phyloP scores from a whole-genome alignment of 345 rosid species.

The Populus davidiana region DNA sequence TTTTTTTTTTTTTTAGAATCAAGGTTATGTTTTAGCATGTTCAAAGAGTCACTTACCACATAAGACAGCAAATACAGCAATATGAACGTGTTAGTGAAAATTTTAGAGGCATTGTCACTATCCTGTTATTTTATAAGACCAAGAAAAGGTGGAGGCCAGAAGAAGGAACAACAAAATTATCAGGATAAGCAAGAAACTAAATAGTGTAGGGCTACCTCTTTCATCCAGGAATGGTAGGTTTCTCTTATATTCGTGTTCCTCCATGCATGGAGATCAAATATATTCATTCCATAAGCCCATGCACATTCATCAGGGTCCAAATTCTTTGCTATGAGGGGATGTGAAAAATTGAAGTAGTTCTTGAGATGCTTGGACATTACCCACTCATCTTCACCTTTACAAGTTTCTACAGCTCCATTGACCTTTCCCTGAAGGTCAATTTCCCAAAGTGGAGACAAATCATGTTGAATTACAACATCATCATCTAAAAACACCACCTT shows the following conservation, averaged over 20 bases:
- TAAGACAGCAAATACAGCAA: not conserved
- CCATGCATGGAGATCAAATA: constrained; percentile 90
- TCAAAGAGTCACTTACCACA: not conserved
- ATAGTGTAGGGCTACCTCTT: constrained; percentile 54
- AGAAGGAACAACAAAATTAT: not conserved
- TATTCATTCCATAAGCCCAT: constrained; percentile 99
- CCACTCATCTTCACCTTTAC: constrained; percentile 95
- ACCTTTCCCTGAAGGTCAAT: constrained; percentile 85
- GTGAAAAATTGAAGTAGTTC: constrained; percentile 99
- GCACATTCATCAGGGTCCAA: constrained; percentile 95
- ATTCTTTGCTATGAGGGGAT: constrained; percentile 77
- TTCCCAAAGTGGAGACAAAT: constrained; percentile 92
- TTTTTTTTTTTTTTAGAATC: not conserved
- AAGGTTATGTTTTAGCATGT: not conserved
- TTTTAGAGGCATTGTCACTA: not conserved
- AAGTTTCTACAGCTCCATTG: constrained; percentile 98
- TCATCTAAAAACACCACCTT: constrained; percentile 97
- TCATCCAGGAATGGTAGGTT: constrained; percentile 93
- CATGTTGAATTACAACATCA: constrained; percentile 89
- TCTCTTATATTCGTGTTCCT: constrained; percentile 81
- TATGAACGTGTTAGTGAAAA: not conserved
- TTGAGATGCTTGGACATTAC: constrained; percentile 95
- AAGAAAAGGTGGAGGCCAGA: not conserved
- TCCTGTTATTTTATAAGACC: not conserved
- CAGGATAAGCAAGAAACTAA: not conserved